A percentile compares a stretch with the other conserved stretches of the same genome.
Evolutionary conservation across 208 protist genomes (phyloP).

Genomic region (Trypanosoma theileri): DNA sequence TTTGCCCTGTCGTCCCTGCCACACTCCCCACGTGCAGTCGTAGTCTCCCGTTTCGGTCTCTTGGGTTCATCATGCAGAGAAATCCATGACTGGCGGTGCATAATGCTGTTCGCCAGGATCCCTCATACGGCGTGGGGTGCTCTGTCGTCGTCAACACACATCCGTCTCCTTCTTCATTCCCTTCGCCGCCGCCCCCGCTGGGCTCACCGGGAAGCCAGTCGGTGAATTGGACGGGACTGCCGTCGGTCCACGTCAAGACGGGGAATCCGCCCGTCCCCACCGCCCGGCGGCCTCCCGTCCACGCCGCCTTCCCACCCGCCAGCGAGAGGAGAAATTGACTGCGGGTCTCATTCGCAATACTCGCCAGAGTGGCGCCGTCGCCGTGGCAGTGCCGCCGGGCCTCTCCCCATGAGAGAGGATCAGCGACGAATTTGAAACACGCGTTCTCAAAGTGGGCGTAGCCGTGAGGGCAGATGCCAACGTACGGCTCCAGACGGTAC

Average conservation of each 20-base stretch:
- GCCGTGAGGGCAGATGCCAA: not conserved
- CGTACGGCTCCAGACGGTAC: not conserved
- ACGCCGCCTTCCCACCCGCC: not conserved
- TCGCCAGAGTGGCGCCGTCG: not conserved
- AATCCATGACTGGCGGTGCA: not conserved
- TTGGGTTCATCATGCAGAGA: slow-evolving; percentile 1
- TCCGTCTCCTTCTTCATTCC: not conserved
- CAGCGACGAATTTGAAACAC: slow-evolving; percentile 5
- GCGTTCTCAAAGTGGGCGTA: slow-evolving; percentile 4
- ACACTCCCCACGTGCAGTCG: not conserved
- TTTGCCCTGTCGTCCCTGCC: not conserved
- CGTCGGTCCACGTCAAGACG: slow-evolving; percentile 1
- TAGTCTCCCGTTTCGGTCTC: not conserved
- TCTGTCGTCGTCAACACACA: not conserved
- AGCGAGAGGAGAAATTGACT: slow-evolving; percentile 14
- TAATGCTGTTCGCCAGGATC: slow-evolving; percentile 3
- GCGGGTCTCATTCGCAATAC: not conserved
- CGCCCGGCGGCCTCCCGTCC: slow-evolving; percentile 1
- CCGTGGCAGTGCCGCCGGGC: not conserved
- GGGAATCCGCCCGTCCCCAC: not conserved
- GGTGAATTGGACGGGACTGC: not conserved
- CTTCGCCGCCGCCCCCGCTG: not conserved
- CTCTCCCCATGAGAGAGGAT: not conserved
- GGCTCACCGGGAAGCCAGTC: slow-evolving; percentile 7
- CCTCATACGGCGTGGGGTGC: slow-evolving; percentile 11